Conservation (phyloP, 169 alveolate genomes). For the Plasmodium gallinaceum region DNA sequence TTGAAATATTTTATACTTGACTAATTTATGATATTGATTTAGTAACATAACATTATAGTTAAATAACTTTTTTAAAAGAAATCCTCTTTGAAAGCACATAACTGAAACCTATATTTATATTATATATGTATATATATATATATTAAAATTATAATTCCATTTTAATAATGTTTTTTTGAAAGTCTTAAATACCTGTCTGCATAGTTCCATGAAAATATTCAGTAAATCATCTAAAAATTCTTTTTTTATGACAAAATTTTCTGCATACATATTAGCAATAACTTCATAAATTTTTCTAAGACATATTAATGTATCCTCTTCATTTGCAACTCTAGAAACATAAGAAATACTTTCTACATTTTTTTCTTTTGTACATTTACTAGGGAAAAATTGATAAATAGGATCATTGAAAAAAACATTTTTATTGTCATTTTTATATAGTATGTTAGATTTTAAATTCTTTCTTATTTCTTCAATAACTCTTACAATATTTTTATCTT, state of each 20-base stretch:
- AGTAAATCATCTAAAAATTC: slow-evolving; percentile 34
- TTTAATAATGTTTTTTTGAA: neutral
- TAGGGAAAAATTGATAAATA: slow-evolving; percentile 50
- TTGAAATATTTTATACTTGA: slow-evolving; percentile 11
- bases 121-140: neutral
- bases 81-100: slow-evolving; percentile 25
- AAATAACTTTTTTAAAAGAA: slow-evolving; percentile 37
- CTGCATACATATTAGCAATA: slow-evolving; percentile 25
- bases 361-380: slow-evolving; percentile 29
- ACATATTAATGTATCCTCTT: slow-evolving; percentile 50
- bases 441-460: slow-evolving; percentile 36
- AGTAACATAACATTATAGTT: slow-evolving; percentile 46
- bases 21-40: slow-evolving; percentile 51
- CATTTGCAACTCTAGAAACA: slow-evolving; percentile 56
- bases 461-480: slow-evolving; percentile 60
- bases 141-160: neutral
- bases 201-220: slow-evolving; percentile 50
- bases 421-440: slow-evolving; percentile 60
- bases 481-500: slow-evolving; percentile 63
- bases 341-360: slow-evolving; percentile 44
- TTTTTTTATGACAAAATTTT: slow-evolving; percentile 35
- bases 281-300: slow-evolving; percentile 51
- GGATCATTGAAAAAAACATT: slow-evolving; percentile 58
- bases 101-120: slow-evolving; percentile 32
- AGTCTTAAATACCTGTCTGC: slow-evolving; percentile 42